Conservation (phyloP, 2,329 filamentous ascomycete genomes). For the Claviceps humidiphila region DNA sequence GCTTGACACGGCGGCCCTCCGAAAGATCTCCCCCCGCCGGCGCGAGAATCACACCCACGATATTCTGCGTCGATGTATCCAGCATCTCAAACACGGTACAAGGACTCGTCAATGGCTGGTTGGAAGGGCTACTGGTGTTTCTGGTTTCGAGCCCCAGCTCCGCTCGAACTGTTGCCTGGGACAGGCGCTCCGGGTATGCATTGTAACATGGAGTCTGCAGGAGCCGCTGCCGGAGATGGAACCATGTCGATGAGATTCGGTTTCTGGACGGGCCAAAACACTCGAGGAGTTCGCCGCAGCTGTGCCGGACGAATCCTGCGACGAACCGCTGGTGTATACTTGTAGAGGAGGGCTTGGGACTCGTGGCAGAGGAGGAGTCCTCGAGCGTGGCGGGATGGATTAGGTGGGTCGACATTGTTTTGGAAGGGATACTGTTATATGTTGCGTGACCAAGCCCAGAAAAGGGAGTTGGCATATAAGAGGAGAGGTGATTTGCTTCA, state of each 20-base stretch:
- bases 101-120: not conserved
- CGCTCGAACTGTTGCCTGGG: not conserved
- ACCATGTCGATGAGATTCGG: not conserved
- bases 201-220: slow-evolving; percentile 3
- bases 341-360: not conserved
- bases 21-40: not conserved
- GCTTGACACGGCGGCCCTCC: too few species aligned
- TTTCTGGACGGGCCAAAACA: slow-evolving; percentile 3
- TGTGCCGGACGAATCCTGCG: slow-evolving; percentile 5
- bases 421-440: not conserved
- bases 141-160: not conserved
- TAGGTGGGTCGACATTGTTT: not conserved
- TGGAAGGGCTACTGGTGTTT: not conserved
- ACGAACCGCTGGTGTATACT: slow-evolving; percentile 4
- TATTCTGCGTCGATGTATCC: not conserved
- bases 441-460: not conserved
- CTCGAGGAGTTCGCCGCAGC: slow-evolving; percentile 4
- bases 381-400: not conserved
- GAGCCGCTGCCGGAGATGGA: slow-evolving; percentile 1
- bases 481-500: too few species aligned
- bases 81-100: slow-evolving; percentile 1
- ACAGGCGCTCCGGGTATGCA: not conserved
- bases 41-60: slow-evolving; percentile 4
- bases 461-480: too few species aligned
- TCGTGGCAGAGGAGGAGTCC: too few species aligned